Conservation (phyloP, 768 basidiomycete genomes). For the Dentipellis sp. region DNA sequence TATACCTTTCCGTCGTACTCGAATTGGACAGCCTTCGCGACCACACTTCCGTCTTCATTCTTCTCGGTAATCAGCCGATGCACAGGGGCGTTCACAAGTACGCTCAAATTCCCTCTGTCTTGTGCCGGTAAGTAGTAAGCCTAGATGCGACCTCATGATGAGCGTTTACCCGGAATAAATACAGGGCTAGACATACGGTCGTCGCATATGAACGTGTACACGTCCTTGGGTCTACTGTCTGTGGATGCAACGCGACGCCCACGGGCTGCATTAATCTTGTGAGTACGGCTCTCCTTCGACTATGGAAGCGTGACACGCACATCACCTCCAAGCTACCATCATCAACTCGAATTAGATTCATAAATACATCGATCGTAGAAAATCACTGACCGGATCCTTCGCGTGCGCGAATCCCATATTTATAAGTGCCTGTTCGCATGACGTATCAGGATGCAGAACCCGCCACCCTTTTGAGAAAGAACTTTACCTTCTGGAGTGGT, state of each 20-base stretch:
- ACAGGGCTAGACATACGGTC: not conserved
- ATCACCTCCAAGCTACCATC: not conserved
- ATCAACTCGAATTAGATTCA: not conserved
- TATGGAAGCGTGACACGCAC: not conserved
- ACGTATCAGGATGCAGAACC: too few species aligned
- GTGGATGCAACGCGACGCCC: not conserved
- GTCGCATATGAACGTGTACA: not conserved
- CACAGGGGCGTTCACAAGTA: not conserved
- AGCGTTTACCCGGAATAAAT: not conserved
- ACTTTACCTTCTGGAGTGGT: not conserved
- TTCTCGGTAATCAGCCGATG: not conserved
- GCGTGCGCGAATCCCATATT: not conserved
- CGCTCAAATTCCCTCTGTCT: not conserved
- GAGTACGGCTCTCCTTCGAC: not conserved
- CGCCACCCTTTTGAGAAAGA: too few species aligned
- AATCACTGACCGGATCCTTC: not conserved
- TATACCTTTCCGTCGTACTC: conserved; percentile 3
- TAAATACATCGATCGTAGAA: not conserved
- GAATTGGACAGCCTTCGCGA: conserved; percentile 6
- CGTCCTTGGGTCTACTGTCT: not conserved
- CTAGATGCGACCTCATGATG: not conserved
- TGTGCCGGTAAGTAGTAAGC: not conserved
- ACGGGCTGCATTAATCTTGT: not conserved
- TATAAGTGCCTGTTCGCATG: not conserved
- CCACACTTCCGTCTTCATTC: not conserved